These are phyloP conservation scores for Pholiota conissans DNA, from an alignment of 768 basidiomycete species.

Conservation along the genomic window DNA sequence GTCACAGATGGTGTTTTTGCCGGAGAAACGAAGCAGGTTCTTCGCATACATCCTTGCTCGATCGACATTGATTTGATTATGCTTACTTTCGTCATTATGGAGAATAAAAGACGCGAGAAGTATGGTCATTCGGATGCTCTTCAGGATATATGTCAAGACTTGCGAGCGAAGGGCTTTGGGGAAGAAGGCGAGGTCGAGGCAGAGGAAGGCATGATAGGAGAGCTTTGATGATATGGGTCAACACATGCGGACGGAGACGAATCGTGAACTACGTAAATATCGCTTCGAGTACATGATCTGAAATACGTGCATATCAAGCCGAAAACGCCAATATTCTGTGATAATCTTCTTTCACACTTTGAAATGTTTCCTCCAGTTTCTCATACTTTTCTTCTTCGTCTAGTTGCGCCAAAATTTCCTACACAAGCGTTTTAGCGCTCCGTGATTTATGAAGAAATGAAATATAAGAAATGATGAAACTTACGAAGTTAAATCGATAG, in stretches of 20 bases:
- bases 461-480: conserved; percentile 26
- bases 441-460: no score
- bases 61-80: conserved; percentile 54
- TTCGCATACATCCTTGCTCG: conserved; percentile 46
- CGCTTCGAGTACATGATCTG: not conserved
- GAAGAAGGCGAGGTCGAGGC: conserved; percentile 21
- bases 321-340: conserved; percentile 69
- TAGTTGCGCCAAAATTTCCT: conserved; percentile 89
- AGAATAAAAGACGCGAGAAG: conserved; percentile 49
- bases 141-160: conserved; percentile 35
- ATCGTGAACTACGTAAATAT: no score
- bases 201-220: conserved; percentile 13
- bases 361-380: conserved; percentile 92
- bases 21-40: conserved; percentile 45
- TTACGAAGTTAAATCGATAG: conserved; percentile 92
- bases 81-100: conserved; percentile 55
- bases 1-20: conserved; percentile 47
- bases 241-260: no score
- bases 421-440: conserved; percentile 6
- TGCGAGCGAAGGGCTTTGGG: conserved; percentile 34
- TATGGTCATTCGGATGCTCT: conserved; percentile 23
- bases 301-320: no score
- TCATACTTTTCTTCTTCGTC: conserved; percentile 85
- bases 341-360: conserved; percentile 84
- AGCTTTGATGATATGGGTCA: conserved; percentile 15